Conservation (phyloP, 352 stramenopile species). For the Pythium volutum region DNA sequence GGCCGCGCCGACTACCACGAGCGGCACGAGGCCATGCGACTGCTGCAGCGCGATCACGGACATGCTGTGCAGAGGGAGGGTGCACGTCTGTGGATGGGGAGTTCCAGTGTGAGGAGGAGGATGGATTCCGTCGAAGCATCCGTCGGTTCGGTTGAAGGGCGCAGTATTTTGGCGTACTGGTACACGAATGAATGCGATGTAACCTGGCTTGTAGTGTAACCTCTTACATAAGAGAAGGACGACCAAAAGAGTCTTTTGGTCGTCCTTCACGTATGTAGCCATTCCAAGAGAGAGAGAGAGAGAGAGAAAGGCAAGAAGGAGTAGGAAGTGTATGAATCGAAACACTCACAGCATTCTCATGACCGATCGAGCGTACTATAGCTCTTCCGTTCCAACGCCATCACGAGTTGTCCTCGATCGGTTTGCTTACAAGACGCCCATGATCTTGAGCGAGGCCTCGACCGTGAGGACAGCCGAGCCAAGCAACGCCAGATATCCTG, state of each 20-base stretch:
- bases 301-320: not conserved
- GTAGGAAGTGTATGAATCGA: too few relatives aligned
- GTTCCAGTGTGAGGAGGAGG: not conserved
- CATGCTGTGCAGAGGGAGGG: not conserved
- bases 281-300: not conserved
- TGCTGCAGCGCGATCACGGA: conserved; percentile 52
- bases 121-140: not conserved
- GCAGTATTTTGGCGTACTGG: not conserved
- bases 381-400: too few relatives aligned
- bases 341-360: too few relatives aligned
- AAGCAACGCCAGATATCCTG: conserved; percentile 41
- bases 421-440: conserved; percentile 13
- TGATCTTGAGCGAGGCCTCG: conserved; percentile 32
- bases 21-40: conserved; percentile 55
- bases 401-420: too few relatives aligned
- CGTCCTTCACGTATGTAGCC: too few relatives aligned
- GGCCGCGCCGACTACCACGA: conserved; percentile 52
- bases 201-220: not conserved
- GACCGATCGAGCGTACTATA: too few relatives aligned
- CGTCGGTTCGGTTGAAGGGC: not conserved
- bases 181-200: too few relatives aligned
- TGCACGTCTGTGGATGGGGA: not conserved
- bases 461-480: conserved; percentile 28
- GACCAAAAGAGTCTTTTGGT: too few relatives aligned
- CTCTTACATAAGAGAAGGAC: not conserved